Conservation (phyloP, 495 filamentous ascomycete species). For the Tuber melanosporum region DNA sequence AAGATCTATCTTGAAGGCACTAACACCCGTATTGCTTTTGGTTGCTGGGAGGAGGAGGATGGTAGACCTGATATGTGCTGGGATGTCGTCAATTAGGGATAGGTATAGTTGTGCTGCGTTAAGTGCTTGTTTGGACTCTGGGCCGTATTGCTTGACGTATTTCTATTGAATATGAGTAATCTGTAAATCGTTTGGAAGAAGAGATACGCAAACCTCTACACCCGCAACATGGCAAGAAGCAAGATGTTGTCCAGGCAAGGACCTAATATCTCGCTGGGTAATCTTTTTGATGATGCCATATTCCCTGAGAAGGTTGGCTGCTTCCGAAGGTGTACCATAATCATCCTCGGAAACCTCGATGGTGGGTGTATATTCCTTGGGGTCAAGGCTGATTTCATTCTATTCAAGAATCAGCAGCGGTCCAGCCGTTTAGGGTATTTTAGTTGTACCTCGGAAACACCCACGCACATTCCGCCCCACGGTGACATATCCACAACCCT, state of each 20-base stretch:
- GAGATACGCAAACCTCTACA: background rate
- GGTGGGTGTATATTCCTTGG: background rate
- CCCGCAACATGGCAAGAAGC: background rate
- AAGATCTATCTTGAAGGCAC: constrained; percentile 7
- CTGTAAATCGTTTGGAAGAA: background rate
- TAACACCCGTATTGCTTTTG: constrained; percentile 7
- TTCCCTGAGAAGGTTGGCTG: background rate
- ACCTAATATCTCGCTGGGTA: background rate
- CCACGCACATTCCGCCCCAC: background rate
- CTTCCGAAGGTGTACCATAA: background rate
- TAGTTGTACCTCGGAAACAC: background rate
- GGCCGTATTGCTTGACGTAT: constrained; percentile 30
- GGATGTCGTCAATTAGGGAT: constrained; percentile 20
- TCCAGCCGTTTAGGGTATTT: background rate
- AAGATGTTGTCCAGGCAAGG: background rate
- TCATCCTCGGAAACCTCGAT: background rate
- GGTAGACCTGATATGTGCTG: constrained; percentile 30
- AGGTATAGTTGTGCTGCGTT: constrained; percentile 29
- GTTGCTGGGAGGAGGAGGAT: constrained; percentile 32
- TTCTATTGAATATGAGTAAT: constrained; percentile 8
- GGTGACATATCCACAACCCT: background rate
- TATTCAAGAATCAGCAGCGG: background rate
- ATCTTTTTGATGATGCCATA: constrained; percentile 3
- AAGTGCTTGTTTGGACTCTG: constrained; percentile 22
- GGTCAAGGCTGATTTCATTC: constrained; percentile 3